A percentile compares a stretch with the other conserved stretches of the same genome.
Evolutionary conservation across 495 filamentous ascomycete species (phyloP).

Genomic region (Neurospora sp.): DNA sequence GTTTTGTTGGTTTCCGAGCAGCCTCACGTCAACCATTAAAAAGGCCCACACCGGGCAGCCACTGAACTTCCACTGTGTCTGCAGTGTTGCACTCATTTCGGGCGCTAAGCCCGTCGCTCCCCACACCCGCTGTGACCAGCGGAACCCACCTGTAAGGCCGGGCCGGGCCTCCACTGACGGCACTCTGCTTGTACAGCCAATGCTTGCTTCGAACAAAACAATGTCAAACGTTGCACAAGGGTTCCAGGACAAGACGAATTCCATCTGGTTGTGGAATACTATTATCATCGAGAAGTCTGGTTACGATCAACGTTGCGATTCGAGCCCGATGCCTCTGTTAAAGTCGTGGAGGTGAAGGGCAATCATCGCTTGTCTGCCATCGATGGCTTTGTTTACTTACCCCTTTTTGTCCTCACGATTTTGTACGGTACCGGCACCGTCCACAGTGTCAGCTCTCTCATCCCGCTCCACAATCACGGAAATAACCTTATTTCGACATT

Average conservation of each 20-base stretch:
- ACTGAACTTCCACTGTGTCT: not conserved
- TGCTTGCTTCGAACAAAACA: not conserved
- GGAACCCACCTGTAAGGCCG: not conserved
- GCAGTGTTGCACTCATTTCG: not conserved
- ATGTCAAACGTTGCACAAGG: not conserved
- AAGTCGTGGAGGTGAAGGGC: not conserved
- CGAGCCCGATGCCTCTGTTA: not conserved
- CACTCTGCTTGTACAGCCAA: not conserved
- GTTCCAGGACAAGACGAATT: not conserved
- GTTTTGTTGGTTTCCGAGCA: not conserved
- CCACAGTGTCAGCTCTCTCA: not conserved
- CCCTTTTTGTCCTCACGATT: not conserved
- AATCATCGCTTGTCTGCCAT: not conserved
- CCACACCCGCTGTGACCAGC: not conserved
- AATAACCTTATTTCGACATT: not conserved
- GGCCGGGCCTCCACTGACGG: not conserved
- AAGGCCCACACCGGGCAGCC: not conserved
- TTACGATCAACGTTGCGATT: not conserved
- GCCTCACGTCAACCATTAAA: not conserved
- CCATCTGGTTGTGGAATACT: not conserved
- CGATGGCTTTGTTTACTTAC: not conserved
- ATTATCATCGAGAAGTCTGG: not conserved
- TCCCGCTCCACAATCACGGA: not conserved
- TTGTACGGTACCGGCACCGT: not conserved
- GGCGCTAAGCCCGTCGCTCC: not conserved